phyloP scores from a whole-genome alignment of 768 basidiomycete species.

The Zangia roseola region DNA sequence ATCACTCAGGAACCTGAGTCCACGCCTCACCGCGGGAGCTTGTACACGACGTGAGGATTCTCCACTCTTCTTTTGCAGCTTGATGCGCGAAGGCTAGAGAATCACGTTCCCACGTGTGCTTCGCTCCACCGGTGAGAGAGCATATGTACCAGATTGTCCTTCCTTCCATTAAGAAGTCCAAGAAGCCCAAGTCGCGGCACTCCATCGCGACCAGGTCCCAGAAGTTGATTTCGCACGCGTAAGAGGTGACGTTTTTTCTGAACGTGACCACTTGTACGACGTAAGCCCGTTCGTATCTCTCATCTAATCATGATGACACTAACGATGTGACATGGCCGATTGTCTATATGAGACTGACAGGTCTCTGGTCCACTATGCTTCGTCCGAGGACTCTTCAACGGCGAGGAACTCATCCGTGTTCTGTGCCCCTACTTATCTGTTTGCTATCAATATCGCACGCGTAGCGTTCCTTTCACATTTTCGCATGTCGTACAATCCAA shows the following conservation, averaged over 20 bases:
- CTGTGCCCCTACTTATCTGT: neutral
- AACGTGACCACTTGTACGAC: neutral
- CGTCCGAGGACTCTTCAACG: too few relatives aligned
- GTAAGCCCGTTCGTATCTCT: neutral
- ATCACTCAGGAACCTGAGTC: too few relatives aligned
- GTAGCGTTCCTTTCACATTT: neutral
- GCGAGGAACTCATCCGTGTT: neutral
- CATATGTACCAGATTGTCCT: neutral
- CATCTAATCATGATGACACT: neutral
- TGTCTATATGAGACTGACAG: neutral
- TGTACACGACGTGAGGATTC: conserved; percentile 22
- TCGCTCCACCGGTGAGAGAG: neutral
- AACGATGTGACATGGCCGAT: neutral
- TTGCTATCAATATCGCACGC: neutral
- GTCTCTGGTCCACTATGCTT: neutral
- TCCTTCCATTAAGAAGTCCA: conserved; percentile 3
- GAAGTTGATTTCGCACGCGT: neutral
- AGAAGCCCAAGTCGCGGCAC: neutral
- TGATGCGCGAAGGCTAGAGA: conserved; percentile 18
- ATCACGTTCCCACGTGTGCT: conserved; percentile 19
- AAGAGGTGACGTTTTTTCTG: neutral
- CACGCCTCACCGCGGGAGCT: conserved; percentile 21
- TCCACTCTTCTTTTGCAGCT: conserved; percentile 25
- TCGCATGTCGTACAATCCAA: neutral
- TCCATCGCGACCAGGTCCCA: too few relatives aligned